These are phyloP conservation scores for Catenaria anguillulae DNA, from an alignment of 371 early-diverging fungal species.

Conservation along the genomic window DNA sequence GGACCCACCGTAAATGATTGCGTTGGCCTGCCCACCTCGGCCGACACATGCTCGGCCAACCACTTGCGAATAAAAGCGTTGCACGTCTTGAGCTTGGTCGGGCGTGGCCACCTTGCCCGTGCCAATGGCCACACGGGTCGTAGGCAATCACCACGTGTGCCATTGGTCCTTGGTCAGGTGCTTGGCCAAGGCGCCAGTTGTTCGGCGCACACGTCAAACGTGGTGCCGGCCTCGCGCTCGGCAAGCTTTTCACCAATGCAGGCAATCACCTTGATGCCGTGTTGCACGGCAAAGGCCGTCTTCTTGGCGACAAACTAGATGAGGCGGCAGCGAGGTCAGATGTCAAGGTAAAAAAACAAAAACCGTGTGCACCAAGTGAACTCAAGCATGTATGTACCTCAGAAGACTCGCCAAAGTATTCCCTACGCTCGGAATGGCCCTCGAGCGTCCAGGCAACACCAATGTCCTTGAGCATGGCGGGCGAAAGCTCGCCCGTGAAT, in stretches of 20 bases:
- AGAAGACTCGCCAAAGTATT: constrained; percentile 78
- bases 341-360: too few species aligned
- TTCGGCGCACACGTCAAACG: constrained; percentile 71
- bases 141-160: constrained; percentile 96
- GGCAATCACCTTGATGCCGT: constrained; percentile 84
- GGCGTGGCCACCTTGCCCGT: constrained; percentile 97
- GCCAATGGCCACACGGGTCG: constrained; percentile 99
- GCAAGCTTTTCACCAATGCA: constrained; percentile 96
- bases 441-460: constrained; percentile 89
- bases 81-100: constrained; percentile 94
- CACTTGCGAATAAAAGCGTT: constrained; percentile 75
- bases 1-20: constrained; percentile 97
- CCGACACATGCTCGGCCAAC: constrained; percentile 64
- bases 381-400: too few species aligned
- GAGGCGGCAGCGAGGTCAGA: too few species aligned
- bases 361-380: too few species aligned
- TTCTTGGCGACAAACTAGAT: constrained; percentile 67
- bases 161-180: constrained; percentile 57
- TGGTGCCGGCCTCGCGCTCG: constrained; percentile 78
- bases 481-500: constrained; percentile 96
- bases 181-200: too few species aligned
- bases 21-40: constrained; percentile 64
- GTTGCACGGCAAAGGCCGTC: constrained; percentile 69
- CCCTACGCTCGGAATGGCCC: constrained; percentile 99
- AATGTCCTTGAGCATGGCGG: constrained; percentile 91